A percentile compares a stretch with the other conserved stretches of the same genome.
Conservation (phyloP, 1,284 basidiomycete genomes). For the Trametes polyzona region DNA sequence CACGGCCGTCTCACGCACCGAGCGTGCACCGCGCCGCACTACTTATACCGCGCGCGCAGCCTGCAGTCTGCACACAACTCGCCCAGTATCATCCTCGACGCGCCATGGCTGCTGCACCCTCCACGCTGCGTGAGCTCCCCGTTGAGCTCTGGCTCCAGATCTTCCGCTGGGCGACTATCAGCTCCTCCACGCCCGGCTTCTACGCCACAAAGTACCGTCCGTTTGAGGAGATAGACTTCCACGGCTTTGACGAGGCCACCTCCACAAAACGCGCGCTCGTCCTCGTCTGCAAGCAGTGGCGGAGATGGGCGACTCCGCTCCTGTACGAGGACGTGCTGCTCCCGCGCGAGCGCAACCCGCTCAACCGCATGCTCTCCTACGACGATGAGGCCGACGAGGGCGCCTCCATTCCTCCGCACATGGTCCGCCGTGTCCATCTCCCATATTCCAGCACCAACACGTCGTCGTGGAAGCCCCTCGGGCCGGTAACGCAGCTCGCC, state of each 20-base stretch:
- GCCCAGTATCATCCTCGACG: neutral
- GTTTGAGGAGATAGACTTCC: slow-evolving; percentile 26
- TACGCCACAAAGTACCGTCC: slow-evolving; percentile 30
- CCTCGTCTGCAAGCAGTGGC: slow-evolving; percentile 62
- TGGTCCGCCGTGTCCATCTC: slow-evolving; percentile 60
- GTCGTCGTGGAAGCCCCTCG: slow-evolving; percentile 34
- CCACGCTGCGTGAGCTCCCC: slow-evolving; percentile 23
- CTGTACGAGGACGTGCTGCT: slow-evolving; percentile 61
- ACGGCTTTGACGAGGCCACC: slow-evolving; percentile 3
- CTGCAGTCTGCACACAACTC: neutral
- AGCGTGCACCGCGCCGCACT: neutral
- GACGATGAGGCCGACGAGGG: slow-evolving; percentile 27
- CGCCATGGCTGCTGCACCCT: neutral
- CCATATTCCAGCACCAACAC: slow-evolving; percentile 59
- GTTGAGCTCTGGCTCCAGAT: slow-evolving; percentile 38
- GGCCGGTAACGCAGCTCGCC: slow-evolving; percentile 46
- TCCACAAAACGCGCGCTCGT: slow-evolving; percentile 47
- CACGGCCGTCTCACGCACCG: neutral
- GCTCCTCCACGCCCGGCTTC: slow-evolving; percentile 25
- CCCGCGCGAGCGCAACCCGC: slow-evolving; percentile 29
- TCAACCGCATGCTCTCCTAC: slow-evolving; percentile 36
- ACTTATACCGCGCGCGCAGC: neutral
- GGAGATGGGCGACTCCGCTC: slow-evolving; percentile 43
- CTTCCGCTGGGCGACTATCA: slow-evolving; percentile 35
- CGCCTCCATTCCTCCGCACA: slow-evolving; percentile 26